Conservation (phyloP, 2,329 filamentous ascomycete genomes). For the Sordariomycetes sp. region DNA sequence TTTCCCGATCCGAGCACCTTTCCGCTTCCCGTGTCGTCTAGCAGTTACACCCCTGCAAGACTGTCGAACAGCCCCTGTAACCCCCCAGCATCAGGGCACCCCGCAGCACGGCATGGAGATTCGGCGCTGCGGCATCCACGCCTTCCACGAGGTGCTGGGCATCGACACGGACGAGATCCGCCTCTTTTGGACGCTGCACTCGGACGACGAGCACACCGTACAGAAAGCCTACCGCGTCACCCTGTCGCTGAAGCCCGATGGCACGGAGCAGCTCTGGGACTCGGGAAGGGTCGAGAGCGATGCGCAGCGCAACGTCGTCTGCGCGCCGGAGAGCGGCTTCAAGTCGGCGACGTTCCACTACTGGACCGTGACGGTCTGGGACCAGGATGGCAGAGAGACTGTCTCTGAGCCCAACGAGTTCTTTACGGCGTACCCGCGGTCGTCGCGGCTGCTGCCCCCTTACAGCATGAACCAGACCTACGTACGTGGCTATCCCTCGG, state of each 20-base stretch:
- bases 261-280: constrained; percentile 7
- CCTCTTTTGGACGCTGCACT: constrained; percentile 19
- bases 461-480: constrained; percentile 28
- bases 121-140: constrained; percentile 20
- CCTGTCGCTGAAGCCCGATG: not conserved
- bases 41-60: too few species aligned
- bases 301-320: constrained; percentile 11
- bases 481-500: constrained; percentile 6
- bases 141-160: constrained; percentile 21
- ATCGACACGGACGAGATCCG: constrained; percentile 22
- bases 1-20: not conserved
- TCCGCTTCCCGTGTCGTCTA: not conserved
- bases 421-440: constrained; percentile 23
- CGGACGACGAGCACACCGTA: constrained; percentile 13
- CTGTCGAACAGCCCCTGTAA: too few species aligned
- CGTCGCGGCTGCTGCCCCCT: constrained; percentile 18
- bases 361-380: constrained; percentile 22
- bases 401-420: constrained; percentile 17
- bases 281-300: constrained; percentile 9
- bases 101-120: constrained; percentile 12
- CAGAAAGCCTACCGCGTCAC: constrained; percentile 17
- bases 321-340: constrained; percentile 16
- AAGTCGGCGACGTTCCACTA: constrained; percentile 19
- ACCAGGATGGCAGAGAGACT: constrained; percentile 14
- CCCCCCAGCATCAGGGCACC: not conserved